Percentiles rank a stretch among this genome's conserved stretches.
Conservation (phyloP, 2,329 filamentous ascomycete species). For the Microdochium paspali region DNA sequence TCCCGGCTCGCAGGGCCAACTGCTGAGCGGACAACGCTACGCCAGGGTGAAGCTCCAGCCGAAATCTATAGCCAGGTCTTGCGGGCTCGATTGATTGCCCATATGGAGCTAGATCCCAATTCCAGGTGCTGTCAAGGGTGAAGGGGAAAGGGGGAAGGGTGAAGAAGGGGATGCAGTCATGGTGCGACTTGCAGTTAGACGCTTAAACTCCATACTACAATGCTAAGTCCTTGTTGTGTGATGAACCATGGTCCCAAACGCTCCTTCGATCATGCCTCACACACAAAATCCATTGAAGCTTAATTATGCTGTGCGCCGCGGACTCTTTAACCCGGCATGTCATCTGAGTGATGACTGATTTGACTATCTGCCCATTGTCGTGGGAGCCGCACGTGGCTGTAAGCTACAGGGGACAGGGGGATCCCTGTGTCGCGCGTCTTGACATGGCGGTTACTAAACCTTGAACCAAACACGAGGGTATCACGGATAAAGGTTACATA, state of each 20-base stretch:
- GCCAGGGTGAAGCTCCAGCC: background rate
- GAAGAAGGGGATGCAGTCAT: no score
- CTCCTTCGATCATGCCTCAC: background rate
- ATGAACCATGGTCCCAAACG: background rate
- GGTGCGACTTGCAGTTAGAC: background rate
- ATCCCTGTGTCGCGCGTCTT: no score
- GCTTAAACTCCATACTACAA: background rate
- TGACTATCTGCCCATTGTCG: no score
- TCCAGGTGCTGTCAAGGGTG: background rate
- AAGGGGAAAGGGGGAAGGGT: no score
- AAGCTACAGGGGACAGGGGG: no score
- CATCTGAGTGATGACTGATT: no score
- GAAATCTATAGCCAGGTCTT: background rate
- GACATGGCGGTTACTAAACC: no score
- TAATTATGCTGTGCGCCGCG: no score
- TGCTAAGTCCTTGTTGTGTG: background rate
- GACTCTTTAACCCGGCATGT: no score
- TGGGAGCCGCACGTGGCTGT: no score
- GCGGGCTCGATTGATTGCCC: background rate
- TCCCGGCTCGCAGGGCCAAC: background rate
- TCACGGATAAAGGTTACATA: no score
- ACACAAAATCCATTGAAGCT: background rate
- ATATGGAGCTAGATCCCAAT: background rate
- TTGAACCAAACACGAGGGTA: no score
- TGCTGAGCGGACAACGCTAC: background rate